These are phyloP conservation scores for Mucor circinelloides DNA, from an alignment of 371 early-diverging fungal genomes.

Conservation along the genomic window DNA sequence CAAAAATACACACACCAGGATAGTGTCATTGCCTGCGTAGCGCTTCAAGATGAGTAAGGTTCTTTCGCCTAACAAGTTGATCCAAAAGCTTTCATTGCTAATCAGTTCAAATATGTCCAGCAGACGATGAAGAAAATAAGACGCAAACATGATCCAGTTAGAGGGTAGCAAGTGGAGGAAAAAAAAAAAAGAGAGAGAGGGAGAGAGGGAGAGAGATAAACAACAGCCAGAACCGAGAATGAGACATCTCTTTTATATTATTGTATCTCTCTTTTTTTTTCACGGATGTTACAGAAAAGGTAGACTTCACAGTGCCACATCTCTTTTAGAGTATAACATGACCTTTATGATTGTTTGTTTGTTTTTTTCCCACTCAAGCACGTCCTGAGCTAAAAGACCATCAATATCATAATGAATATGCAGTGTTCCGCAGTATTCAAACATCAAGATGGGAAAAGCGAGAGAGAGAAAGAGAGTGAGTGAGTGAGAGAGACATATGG, in stretches of 20 bases:
- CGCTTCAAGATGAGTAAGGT: constrained; percentile 1
- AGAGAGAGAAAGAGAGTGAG: too few relatives aligned
- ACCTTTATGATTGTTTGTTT: background rate
- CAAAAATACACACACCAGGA: constrained; percentile 25
- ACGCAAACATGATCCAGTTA: background rate
- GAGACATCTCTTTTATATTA: background rate
- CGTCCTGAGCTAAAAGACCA: too few relatives aligned
- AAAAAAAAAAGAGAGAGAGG: background rate
- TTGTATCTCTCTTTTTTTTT: background rate
- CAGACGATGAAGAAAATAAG: background rate
- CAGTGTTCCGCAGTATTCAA: too few relatives aligned
- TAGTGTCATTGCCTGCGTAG: constrained; percentile 18
- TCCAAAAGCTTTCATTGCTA: constrained; percentile 29
- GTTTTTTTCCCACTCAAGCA: background rate
- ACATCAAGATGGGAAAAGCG: too few relatives aligned
- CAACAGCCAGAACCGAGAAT: too few relatives aligned
- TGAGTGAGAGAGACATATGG: too few relatives aligned
- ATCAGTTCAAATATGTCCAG: constrained; percentile 14
- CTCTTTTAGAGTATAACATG: background rate
- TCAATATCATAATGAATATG: too few relatives aligned
- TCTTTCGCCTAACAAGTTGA: constrained; percentile 17
- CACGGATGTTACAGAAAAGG: background rate
- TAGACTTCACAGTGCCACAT: background rate
- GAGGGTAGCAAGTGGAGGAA: too few relatives aligned
- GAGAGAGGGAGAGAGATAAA: background rate